These are phyloP conservation scores for Sordaria brevicollis DNA, from an alignment of 495 filamentous ascomycete species.

Conservation along the genomic window DNA sequence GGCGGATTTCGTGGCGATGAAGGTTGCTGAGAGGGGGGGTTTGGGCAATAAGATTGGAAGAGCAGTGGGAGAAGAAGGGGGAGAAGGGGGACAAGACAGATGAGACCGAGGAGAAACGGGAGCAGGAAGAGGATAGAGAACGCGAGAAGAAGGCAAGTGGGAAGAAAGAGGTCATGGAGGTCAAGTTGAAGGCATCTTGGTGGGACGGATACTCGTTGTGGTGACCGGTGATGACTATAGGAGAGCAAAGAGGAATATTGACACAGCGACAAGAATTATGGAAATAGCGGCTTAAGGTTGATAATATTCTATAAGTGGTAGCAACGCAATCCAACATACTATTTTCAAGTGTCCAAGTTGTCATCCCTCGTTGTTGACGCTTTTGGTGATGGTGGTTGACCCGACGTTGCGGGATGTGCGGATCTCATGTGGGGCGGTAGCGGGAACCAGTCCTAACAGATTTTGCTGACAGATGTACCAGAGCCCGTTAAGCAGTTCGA, in stretches of 20 bases:
- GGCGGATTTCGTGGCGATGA: conserved; percentile 9
- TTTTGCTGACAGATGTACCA: neutral
- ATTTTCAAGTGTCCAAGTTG: neutral
- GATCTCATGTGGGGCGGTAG: neutral
- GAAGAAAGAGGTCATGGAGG: no score
- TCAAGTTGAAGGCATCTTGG: neutral
- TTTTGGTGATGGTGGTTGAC: neutral
- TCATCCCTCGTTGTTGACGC: neutral
- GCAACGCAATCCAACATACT: neutral
- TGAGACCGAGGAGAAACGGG: no score
- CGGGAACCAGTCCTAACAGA: neutral
- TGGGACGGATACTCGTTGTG: neutral
- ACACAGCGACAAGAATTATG: neutral
- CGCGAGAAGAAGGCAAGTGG: no score
- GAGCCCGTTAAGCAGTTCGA: neutral
- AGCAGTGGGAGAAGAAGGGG: neutral
- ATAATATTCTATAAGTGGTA: no score
- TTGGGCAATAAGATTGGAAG: neutral
- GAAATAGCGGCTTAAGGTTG: neutral
- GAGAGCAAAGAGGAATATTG: neutral
- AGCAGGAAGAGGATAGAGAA: no score
- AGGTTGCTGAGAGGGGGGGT: neutral
- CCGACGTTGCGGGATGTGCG: neutral
- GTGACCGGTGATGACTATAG: neutral
- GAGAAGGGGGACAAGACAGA: neutral